phyloP scores from a whole-genome alignment of 2,329 filamentous ascomycete species.

The Malbranchea zuffiana region DNA sequence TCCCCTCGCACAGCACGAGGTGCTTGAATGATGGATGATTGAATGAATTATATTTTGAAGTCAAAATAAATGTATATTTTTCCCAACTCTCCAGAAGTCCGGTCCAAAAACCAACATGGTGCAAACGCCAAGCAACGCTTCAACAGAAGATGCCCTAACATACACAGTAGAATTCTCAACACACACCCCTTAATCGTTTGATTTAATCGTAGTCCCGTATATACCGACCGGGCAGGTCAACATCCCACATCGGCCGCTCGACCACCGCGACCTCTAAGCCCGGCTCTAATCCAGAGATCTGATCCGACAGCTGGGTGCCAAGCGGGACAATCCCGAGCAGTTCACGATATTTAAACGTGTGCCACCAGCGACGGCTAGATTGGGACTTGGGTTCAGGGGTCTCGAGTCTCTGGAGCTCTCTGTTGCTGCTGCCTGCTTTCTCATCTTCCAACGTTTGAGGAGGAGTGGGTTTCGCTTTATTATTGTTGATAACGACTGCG shows the following conservation, averaged over 20 bases:
- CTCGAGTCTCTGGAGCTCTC: too few species aligned
- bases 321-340: slow-evolving; percentile 65
- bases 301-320: slow-evolving; percentile 18
- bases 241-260: slow-evolving; percentile 74
- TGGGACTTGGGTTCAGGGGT: slow-evolving; percentile 13
- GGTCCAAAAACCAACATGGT: too few species aligned
- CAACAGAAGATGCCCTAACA: too few species aligned
- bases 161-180: too few species aligned
- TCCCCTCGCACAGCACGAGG: too few species aligned
- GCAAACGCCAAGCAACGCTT: too few species aligned
- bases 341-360: slow-evolving; percentile 87
- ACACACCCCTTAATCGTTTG: too few species aligned
- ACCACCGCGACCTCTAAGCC: slow-evolving; percentile 68
- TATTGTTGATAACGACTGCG: slow-evolving; percentile 16
- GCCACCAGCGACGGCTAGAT: slow-evolving; percentile 47
- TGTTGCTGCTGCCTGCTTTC: background rate
- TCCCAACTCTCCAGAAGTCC: too few species aligned
- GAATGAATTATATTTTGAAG: too few species aligned
- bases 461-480: slow-evolving; percentile 1
- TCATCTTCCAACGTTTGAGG: background rate
- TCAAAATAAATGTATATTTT: too few species aligned
- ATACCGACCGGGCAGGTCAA: slow-evolving; percentile 64
- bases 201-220: slow-evolving; percentile 44
- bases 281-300: slow-evolving; percentile 15
- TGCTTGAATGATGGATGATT: too few species aligned